Evolutionary conservation across 208 protist species (phyloP).

Genomic region (Histomonas meleagridis): DNA sequence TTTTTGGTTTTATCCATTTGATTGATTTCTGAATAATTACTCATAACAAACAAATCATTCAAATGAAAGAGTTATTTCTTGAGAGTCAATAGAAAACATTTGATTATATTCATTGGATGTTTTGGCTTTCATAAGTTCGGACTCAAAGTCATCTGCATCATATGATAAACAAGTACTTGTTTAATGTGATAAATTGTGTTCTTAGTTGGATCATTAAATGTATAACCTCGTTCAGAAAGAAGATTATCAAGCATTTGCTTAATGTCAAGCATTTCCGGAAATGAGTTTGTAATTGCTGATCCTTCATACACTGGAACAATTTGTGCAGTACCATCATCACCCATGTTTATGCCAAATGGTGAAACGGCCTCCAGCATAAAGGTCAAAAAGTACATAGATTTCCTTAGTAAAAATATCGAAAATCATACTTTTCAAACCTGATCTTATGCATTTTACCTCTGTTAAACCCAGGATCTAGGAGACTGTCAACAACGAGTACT

Average conservation of each 20-base stretch:
- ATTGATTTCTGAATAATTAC: conserved; percentile 64
- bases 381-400: conserved; percentile 78
- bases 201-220: conserved; percentile 53
- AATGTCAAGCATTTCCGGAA: conserved; percentile 56
- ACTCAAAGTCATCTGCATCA: conserved; percentile 59
- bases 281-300: conserved; percentile 54
- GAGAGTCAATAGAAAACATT: conserved; percentile 62
- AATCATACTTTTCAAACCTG: conserved; percentile 70
- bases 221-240: conserved; percentile 54
- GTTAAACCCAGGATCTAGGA: conserved; percentile 68
- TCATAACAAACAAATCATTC: conserved; percentile 61
- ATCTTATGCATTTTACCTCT: conserved; percentile 70
- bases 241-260: conserved; percentile 58
- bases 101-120: conserved; percentile 48
- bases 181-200: conserved; percentile 66
- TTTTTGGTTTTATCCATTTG: conserved; percentile 36
- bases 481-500: conserved; percentile 72
- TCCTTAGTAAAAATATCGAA: conserved; percentile 60
- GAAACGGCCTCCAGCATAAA: conserved; percentile 70
- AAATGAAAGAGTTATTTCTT: conserved; percentile 47
- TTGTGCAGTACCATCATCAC: conserved; percentile 82
- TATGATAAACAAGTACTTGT: conserved; percentile 63
- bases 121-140: conserved; percentile 51
- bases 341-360: conserved; percentile 74
- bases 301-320: conserved; percentile 87